Conservation (phyloP, 495 filamentous ascomycete genomes). For the Talaromyces nanjingensis region DNA sequence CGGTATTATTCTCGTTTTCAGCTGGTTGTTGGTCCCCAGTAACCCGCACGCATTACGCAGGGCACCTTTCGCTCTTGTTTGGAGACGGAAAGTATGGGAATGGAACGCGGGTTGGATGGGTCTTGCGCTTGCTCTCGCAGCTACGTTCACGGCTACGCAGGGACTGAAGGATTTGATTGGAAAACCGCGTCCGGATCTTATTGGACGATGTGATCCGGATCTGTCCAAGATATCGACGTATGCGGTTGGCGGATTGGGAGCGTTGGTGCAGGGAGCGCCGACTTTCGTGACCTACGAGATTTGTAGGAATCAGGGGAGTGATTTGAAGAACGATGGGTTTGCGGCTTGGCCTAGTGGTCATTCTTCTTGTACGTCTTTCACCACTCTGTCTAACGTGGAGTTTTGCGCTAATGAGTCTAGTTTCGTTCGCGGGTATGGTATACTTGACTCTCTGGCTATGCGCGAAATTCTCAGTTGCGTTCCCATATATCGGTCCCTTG, state of each 20-base stretch:
- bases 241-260: constrained; percentile 45
- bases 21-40: constrained; percentile 45
- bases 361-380: constrained; percentile 48
- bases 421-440: constrained; percentile 54
- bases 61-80: constrained; percentile 25
- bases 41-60: constrained; percentile 15
- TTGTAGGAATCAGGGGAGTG: constrained; percentile 36
- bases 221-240: constrained; percentile 32
- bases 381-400: not conserved
- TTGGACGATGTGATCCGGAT: constrained; percentile 55
- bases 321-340: constrained; percentile 52
- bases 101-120: constrained; percentile 61
- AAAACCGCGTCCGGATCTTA: constrained; percentile 57
- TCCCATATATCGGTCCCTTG: constrained; percentile 51
- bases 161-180: constrained; percentile 59
- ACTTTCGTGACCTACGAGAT: constrained; percentile 46
- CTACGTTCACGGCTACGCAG: constrained; percentile 51
- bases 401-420: constrained; percentile 22
- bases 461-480: constrained; percentile 55
- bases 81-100: constrained; percentile 52
- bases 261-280: constrained; percentile 32
- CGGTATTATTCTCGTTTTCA: constrained; percentile 40
- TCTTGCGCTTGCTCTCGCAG: constrained; percentile 47
- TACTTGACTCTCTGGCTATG: constrained; percentile 60
- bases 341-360: constrained; percentile 63